Percentiles rank a stretch among this genome's conserved stretches.
Evolutionary conservation across 2,329 filamentous ascomycete species (phyloP).

Genomic region (Fusarium caatingaense): DNA sequence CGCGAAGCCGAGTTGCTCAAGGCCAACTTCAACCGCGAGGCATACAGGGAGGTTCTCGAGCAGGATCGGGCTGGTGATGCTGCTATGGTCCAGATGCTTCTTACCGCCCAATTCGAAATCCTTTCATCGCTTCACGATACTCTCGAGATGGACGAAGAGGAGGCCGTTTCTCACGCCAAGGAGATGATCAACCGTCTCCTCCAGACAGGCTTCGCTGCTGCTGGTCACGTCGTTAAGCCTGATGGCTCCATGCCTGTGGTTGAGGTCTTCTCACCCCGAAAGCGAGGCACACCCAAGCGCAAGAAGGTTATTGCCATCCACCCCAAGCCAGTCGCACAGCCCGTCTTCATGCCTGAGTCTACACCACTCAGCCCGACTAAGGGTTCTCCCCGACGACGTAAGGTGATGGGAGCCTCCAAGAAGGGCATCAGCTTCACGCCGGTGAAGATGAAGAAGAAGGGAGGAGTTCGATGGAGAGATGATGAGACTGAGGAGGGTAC

Average conservation of each 20-base stretch:
- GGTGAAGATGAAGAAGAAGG: conserved; percentile 79
- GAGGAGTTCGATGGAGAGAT: conserved; percentile 91
- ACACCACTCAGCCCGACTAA: conserved; percentile 68
- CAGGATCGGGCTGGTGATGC: conserved; percentile 86
- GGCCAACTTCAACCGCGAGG: conserved; percentile 82
- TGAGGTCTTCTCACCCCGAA: conserved; percentile 76
- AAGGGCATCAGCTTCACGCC: conserved; percentile 87
- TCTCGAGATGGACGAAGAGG: conserved; percentile 82
- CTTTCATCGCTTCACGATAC: conserved; percentile 85
- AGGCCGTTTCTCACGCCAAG: conserved; percentile 84
- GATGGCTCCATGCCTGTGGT: conserved; percentile 74
- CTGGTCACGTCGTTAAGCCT: conserved; percentile 88
- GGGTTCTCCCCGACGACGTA: conserved; percentile 83
- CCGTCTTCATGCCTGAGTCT: conserved; percentile 52
- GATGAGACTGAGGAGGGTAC: conserved; percentile 85
- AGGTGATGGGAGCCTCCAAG: conserved; percentile 65
- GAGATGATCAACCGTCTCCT: conserved; percentile 81
- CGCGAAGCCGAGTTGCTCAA: conserved; percentile 90
- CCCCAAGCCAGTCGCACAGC: conserved; percentile 59
- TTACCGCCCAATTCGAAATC: conserved; percentile 93
- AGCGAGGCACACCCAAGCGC: conserved; percentile 81
- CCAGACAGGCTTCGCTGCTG: conserved; percentile 77
- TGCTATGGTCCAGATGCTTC: conserved; percentile 81
- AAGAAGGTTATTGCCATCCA: conserved; percentile 63
- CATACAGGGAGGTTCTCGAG: conserved; percentile 80